These are phyloP conservation scores for Nigrograna mackinnonii DNA, from an alignment of 2,329 filamentous ascomycete genomes.

Conservation along the genomic window DNA sequence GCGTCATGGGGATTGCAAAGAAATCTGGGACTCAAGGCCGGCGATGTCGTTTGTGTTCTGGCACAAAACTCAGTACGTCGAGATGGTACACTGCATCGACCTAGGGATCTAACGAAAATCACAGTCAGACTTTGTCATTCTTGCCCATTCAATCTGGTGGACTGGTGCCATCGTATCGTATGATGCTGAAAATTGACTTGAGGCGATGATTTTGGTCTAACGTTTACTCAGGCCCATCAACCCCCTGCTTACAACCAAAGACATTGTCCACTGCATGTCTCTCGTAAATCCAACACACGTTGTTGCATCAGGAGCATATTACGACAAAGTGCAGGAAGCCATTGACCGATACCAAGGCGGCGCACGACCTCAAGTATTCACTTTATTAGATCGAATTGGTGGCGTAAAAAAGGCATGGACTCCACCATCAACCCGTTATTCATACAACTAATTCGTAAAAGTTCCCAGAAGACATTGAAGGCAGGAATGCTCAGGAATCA, in stretches of 20 bases:
- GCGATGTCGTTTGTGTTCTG: slow-evolving; percentile 13
- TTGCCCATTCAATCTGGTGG: slow-evolving; percentile 15
- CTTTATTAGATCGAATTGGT: slow-evolving; percentile 9
- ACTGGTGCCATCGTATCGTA: slow-evolving; percentile 12
- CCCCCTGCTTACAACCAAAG: slow-evolving; percentile 11
- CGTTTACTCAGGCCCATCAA: slow-evolving; percentile 12
- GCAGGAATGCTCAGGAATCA: slow-evolving; percentile 1
- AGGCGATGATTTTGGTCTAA: not conserved
- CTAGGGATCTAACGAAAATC: slow-evolving; percentile 1
- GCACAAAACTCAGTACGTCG: slow-evolving; percentile 11
- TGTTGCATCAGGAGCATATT: slow-evolving; percentile 11
- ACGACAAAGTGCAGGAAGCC: slow-evolving; percentile 11
- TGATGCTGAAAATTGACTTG: not conserved
- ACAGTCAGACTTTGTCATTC: slow-evolving; percentile 12
- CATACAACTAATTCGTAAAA: not conserved
- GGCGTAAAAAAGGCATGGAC: slow-evolving; percentile 5
- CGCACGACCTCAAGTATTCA: slow-evolving; percentile 1
- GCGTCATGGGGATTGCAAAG: slow-evolving; percentile 10
- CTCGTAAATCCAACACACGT: slow-evolving; percentile 14
- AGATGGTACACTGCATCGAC: no score
- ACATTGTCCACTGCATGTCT: slow-evolving; percentile 12
- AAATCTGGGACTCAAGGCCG: slow-evolving; percentile 5
- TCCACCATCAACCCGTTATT: not conserved
- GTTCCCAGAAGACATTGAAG: slow-evolving; percentile 14
- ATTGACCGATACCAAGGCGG: slow-evolving; percentile 2